Percentiles rank a stretch among this genome's conserved stretches.
Conservation (phyloP, 345 rosid genomes). For the Dipteronia dyeriana region DNA sequence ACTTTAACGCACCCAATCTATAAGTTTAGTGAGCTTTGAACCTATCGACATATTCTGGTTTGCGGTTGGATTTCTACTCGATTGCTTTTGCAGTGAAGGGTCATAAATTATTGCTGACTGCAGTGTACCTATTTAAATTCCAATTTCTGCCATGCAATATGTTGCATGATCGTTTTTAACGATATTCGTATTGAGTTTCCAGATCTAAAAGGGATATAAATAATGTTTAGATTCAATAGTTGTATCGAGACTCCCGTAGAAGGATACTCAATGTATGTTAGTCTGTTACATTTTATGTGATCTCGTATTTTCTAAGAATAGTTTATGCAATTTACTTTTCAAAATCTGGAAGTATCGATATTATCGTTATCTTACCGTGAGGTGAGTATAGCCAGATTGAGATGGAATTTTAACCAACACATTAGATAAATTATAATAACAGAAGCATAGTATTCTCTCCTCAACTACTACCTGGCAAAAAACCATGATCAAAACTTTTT, state of each 20-base stretch:
- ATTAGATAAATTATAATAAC: neutral
- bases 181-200: too few species aligned
- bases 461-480: slow-evolving; percentile 14
- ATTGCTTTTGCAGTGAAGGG: neutral
- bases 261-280: too few species aligned
- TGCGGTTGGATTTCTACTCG: neutral
- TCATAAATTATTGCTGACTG: neutral
- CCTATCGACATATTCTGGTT: neutral
- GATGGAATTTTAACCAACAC: neutral
- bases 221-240: too few species aligned
- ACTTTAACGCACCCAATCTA: neutral
- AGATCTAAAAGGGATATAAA: too few species aligned
- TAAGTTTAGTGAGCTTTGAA: neutral
- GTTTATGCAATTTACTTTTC: neutral
- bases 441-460: slow-evolving; percentile 10
- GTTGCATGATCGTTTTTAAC: neutral
- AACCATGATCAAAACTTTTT: slow-evolving; percentile 30
- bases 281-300: too few species aligned
- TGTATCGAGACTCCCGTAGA: too few species aligned
- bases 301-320: neutral
- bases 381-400: neutral
- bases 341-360: too few species aligned
- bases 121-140: neutral
- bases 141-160: neutral
- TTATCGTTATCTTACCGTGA: neutral